Percentiles rank a stretch among this genome's conserved stretches.
Evolutionary conservation across 192 early-diverging fungal species (phyloP).

Genomic region (Coemansia sp.): DNA sequence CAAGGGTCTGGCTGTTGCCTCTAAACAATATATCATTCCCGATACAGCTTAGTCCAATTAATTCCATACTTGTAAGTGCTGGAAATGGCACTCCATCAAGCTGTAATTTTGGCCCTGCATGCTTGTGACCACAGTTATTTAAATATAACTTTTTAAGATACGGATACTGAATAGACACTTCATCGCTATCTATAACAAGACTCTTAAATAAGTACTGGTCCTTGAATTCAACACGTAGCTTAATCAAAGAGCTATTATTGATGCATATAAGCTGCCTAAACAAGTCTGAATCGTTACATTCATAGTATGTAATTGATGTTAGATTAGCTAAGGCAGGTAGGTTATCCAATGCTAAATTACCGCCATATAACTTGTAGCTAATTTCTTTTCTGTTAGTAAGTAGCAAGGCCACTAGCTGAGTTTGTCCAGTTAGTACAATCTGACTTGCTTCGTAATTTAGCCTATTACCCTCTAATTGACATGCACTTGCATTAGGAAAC

Average conservation of each 20-base stretch:
- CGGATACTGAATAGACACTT: not conserved
- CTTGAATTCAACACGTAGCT: not conserved
- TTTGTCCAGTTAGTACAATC: not conserved
- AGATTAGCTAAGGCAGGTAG: not conserved
- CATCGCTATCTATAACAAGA: not conserved
- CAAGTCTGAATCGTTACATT: not conserved
- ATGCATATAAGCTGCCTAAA: not conserved
- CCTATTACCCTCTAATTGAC: not conserved
- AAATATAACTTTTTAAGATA: not conserved
- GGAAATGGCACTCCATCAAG: constrained; percentile 3
- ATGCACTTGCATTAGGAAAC: not conserved
- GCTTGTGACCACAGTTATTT: not conserved
- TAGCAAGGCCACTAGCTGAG: not conserved
- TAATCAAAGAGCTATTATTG: not conserved
- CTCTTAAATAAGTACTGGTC: not conserved
- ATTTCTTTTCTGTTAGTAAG: not conserved
- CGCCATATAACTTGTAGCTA: not conserved
- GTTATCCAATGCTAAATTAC: not conserved
- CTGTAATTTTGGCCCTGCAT: not conserved
- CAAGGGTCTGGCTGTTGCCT: not conserved
- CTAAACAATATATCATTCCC: not conserved
- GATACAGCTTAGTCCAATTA: not conserved
- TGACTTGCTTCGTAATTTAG: not conserved
- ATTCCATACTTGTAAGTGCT: not conserved
- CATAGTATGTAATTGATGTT: not conserved